Percentiles rank a stretch among this genome's conserved stretches.
Evolutionary conservation across 164 flowering plant species (phyloP).

Genomic region (Amborella trichopoda): DNA sequence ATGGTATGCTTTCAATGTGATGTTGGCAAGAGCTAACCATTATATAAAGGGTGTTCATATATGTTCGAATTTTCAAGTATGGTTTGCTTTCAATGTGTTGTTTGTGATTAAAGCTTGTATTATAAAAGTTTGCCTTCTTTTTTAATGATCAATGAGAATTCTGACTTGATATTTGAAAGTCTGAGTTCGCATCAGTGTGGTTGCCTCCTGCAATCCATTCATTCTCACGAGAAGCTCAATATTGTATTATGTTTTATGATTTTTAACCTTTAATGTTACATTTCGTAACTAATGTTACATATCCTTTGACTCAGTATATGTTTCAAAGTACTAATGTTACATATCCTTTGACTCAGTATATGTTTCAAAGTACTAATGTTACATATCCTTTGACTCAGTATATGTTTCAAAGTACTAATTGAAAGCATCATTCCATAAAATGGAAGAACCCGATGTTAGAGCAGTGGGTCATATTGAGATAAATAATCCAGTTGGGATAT

Average conservation of each 20-base stretch:
- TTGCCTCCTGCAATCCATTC: constrained; percentile 80
- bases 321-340: too few species aligned
- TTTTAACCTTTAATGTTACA: constrained; percentile 26
- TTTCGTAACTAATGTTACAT: constrained; percentile 80
- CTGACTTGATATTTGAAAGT: constrained; percentile 50
- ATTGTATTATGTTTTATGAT: not conserved
- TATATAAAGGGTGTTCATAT: too few species aligned
- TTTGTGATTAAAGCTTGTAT: not conserved
- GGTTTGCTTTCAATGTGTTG: too few species aligned
- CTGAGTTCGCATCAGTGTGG: constrained; percentile 92
- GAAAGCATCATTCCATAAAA: constrained; percentile 51
- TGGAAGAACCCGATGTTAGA: constrained; percentile 66
- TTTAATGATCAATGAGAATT: constrained; percentile 4
- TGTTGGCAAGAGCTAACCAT: too few species aligned
- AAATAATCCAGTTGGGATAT: constrained; percentile 92
- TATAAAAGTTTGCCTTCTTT: not conserved
- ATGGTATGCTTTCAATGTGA: too few species aligned
- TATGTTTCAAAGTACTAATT: too few species aligned
- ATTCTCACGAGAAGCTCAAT: constrained; percentile 69
- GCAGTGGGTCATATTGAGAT: constrained; percentile 92
- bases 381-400: too few species aligned
- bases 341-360: too few species aligned
- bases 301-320: constrained; percentile 69
- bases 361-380: too few species aligned
- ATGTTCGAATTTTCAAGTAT: too few species aligned